These are phyloP conservation scores for Fusarium sp. DNA, from an alignment of 2,329 filamentous ascomycete species.

Conservation along the genomic window DNA sequence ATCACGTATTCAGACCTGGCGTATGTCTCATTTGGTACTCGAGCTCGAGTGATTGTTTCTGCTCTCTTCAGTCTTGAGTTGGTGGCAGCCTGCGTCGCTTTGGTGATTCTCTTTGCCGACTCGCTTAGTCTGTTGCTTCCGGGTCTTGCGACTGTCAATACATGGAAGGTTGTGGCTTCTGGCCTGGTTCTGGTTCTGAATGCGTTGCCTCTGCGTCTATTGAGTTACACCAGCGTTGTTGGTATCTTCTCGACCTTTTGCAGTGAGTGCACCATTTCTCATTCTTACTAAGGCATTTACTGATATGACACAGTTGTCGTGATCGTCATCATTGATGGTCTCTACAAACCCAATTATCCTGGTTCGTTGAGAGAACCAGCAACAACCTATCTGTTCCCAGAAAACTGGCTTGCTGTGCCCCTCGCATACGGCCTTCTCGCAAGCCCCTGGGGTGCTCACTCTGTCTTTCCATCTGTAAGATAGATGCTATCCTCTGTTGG, in stretches of 20 bases:
- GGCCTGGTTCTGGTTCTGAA: slow-evolving; percentile 83
- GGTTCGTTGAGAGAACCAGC: slow-evolving; percentile 88
- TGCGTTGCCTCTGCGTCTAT: slow-evolving; percentile 83
- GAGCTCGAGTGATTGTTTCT: slow-evolving; percentile 84
- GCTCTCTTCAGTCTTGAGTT: slow-evolving; percentile 90
- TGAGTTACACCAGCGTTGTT: slow-evolving; percentile 92
- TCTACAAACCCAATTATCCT: slow-evolving; percentile 81
- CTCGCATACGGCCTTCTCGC: slow-evolving; percentile 92
- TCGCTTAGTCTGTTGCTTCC: slow-evolving; percentile 85
- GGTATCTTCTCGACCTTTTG: slow-evolving; percentile 92
- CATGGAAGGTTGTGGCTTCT: slow-evolving; percentile 90
- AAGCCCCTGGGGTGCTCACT: slow-evolving; percentile 75
- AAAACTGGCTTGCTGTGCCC: slow-evolving; percentile 87
- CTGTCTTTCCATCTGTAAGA: slow-evolving; percentile 81
- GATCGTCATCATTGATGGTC: slow-evolving; percentile 86
- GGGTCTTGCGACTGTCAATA: slow-evolving; percentile 69
- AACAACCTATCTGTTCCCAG: slow-evolving; percentile 82
- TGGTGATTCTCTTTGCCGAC: slow-evolving; percentile 94
- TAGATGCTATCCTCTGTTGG: background rate
- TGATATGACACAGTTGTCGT: slow-evolving; percentile 72
- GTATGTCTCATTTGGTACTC: slow-evolving; percentile 87
- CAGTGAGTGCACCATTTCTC: slow-evolving; percentile 69
- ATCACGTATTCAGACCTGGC: slow-evolving; percentile 96
- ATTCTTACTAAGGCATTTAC: background rate
- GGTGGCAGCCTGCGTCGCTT: slow-evolving; percentile 86